Evolutionary conservation across 2,329 filamentous ascomycete species (phyloP), one percentile per base, ranked within the genome.

Genomic region (Sporothrix luriei): DNA sequence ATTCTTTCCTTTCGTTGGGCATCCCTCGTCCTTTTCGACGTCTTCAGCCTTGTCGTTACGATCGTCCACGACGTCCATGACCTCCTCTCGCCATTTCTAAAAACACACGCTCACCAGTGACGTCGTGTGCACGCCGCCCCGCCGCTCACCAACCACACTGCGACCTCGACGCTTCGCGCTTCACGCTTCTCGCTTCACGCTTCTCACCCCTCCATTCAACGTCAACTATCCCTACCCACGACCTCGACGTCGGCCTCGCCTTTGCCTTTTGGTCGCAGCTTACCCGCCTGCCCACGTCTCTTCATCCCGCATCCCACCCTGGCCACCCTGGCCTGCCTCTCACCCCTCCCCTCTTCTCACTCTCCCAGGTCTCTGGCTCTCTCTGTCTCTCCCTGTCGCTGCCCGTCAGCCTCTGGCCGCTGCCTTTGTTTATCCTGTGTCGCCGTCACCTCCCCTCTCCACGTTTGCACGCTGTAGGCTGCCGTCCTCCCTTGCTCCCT

Each of bases 251-350:
- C 29, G 33, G 3, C 21, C 38, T 62, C 21, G 13, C 21, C 57
- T 26, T 26, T n/a, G 11, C n/a, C 19, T 19, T 57, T 38, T 24
- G 11, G n/a, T 19, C 54, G 43, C 40, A 19, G 43, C 54, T 61
- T 55, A 52, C 55, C 66, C 43, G 24, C 14, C 14, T 46, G 29
- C 10, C 29, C 48, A 26, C 65, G 33, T 21, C 49, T 68, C 38
- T 43, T 57, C 66, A 33, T 68, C 66, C 66, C 52, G 24, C 52
- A 57, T 59, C 33, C 49, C 52, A 46, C 51, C 51, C 49, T 55
- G 33, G 33, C 49, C 52, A 46, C 51, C 51, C 49, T 55, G 33
- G 33, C 65, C 26, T 49, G 5, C 51, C 26, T 40, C 26, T 13
- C 21, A 33, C 38, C 66, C 52, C 49, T 26, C 46, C 29, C 48